Base-by-base conservation (phyloP, 345 rosid species). In the Ailanthus altissimus region DNA sequence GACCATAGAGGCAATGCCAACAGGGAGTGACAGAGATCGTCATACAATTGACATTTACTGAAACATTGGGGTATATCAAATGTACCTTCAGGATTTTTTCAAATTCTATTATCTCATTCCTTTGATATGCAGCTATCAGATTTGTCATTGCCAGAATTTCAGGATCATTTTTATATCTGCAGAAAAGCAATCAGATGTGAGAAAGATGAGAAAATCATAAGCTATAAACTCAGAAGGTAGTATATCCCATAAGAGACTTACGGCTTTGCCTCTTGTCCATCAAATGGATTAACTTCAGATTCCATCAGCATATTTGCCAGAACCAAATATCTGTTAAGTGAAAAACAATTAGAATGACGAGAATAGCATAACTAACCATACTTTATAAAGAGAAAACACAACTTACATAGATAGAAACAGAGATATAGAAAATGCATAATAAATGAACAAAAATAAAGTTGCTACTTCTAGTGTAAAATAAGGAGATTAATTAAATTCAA, bases 261-360 rank as follows among this genome's bases (percentile, higher is more conserved):
- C 97, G 99, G 98, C 79, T 91, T 97, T 58, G 99, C 99, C 89
- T 94, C 98, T 83, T 97, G 98, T 56, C 99, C 99, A 61, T 92
- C 99, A 84, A 94, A 97, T 47, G 99, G 99, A 81, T 97, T 94
- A 64, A 97, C 99, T 89, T 94, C 93, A n/a, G 98, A 97, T 82
- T 94, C 99, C 99, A 97, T 97, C 87, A 97, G 87, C 99, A 97
- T 97, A 79, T 97, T 97, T 36, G 99, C 99, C 77, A 97, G 87
- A 85, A 97, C 99, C 85, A 94, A 88, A 82, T 97, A 97, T 78
- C 99, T 97, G 87, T 42, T 14, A 66, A 47, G 20, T 4, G 18
- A 16, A 50, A 45, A 66, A 80, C 26, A 62, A 63, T 74, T 61
- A 23, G 57, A 36, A 66, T 16, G 26, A 40, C 3, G 63, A 42